phyloP scores from a whole-genome alignment of 73 alveolate species.

The Halteria grandinella region DNA sequence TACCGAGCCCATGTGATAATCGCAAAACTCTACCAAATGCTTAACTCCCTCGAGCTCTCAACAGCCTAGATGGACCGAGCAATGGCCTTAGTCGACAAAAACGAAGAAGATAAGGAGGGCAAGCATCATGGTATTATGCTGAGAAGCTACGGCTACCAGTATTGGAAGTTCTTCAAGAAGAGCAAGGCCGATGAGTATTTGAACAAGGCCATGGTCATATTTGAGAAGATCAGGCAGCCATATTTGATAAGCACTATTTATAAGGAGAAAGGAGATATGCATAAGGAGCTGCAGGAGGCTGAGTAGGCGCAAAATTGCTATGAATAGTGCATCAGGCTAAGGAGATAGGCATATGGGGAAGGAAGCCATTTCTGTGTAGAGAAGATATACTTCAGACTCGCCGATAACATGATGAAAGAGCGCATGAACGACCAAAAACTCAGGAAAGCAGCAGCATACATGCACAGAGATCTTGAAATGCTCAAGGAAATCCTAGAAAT shows the following conservation, averaged over 20 bases:
- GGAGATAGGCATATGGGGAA: background rate
- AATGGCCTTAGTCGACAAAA: background rate
- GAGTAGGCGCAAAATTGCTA: background rate
- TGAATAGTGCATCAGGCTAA: background rate
- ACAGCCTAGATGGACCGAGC: background rate
- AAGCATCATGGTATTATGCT: background rate
- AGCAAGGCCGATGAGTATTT: background rate
- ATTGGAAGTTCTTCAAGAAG: constrained; percentile 5
- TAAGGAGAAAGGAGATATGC: constrained; percentile 22
- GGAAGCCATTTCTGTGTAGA: background rate
- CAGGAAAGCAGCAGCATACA: background rate
- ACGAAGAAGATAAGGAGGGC: background rate
- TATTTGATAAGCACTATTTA: background rate
- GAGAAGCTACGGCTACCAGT: constrained; percentile 4
- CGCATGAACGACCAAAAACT: background rate
- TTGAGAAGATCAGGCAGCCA: background rate
- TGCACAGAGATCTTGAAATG: background rate
- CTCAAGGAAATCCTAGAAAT: background rate
- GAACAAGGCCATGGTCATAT: background rate
- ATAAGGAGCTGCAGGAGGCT: background rate
- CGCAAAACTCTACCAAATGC: background rate
- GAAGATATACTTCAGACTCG: background rate
- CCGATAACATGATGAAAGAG: constrained; percentile 17
- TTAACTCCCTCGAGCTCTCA: background rate
- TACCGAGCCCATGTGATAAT: background rate